A percentile compares a stretch with the other conserved stretches of the same genome.
These are phyloP conservation scores for Oryza meridionalis DNA, from an alignment of 176 grass and related monocot genomes.

Conservation along the genomic window DNA sequence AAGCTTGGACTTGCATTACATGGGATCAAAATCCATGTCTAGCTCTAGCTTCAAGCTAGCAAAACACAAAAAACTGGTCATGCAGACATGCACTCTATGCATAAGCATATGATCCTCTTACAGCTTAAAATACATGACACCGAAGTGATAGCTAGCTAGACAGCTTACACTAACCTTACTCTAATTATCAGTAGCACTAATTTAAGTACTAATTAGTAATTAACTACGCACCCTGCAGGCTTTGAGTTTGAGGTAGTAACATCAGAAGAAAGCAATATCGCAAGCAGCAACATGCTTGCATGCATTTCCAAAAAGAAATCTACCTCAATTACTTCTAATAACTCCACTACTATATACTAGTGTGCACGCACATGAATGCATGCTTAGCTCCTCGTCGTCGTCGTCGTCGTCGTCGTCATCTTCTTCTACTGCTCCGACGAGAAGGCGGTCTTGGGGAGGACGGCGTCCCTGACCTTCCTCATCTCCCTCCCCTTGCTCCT, in stretches of 20 bases:
- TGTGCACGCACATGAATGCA: too few species aligned
- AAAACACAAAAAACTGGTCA: neutral
- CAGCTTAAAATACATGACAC: neutral
- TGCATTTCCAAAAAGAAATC: neutral
- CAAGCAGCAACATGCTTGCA: neutral
- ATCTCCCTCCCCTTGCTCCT: slow-evolving; percentile 52
- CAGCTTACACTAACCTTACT: neutral
- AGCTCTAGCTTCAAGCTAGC: neutral
- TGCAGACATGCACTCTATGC: neutral
- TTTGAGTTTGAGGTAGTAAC: neutral
- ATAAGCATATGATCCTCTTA: neutral
- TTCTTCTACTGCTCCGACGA: slow-evolving; percentile 39
- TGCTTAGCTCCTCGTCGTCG: too few species aligned
- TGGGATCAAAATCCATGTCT: neutral
- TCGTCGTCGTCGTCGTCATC: too few species aligned
- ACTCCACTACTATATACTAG: neutral
- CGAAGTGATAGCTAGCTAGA: neutral
- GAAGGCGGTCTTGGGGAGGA: slow-evolving; percentile 56
- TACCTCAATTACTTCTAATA: neutral
- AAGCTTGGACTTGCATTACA: neutral
- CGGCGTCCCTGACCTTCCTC: slow-evolving; percentile 54
- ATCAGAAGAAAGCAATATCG: neutral
- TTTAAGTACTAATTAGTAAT: too few species aligned
- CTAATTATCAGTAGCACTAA: neutral
- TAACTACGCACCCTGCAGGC: neutral